phyloP scores from a whole-genome alignment of 805 yeast genomes.

The Saturnispora dispora region DNA sequence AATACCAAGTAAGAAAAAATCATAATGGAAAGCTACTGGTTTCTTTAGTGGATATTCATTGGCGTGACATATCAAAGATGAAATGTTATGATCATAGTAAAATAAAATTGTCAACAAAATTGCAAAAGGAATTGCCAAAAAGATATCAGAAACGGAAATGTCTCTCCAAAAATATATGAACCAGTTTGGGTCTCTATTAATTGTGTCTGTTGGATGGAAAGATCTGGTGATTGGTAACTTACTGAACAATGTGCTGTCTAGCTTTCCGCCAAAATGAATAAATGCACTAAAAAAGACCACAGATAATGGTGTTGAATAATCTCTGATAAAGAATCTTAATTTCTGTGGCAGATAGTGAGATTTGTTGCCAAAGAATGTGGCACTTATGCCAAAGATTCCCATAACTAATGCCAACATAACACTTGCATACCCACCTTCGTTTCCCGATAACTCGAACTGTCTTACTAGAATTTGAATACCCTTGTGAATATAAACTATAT shows the following conservation, averaged over 20 bases:
- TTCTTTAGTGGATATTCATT: constrained; percentile 71
- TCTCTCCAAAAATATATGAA: constrained; percentile 67
- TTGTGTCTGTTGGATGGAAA: constrained; percentile 58
- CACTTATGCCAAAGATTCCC: constrained; percentile 64
- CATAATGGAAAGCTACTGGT: constrained; percentile 91
- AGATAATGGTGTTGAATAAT: constrained; percentile 75
- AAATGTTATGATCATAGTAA: constrained; percentile 92
- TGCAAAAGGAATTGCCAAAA: constrained; percentile 90
- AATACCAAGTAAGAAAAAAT: constrained; percentile 72
- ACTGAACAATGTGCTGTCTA: constrained; percentile 48
- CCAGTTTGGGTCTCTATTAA: constrained; percentile 53
- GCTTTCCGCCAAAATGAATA: constrained; percentile 79
- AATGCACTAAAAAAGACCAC: constrained; percentile 91
- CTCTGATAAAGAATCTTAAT: constrained; percentile 64
- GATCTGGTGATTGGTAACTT: constrained; percentile 62
- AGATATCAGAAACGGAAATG: constrained; percentile 63
- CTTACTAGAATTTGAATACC: constrained; percentile 73
- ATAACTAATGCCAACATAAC: constrained; percentile 67
- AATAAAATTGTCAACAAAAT: constrained; percentile 73
- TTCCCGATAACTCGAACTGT: constrained; percentile 46
- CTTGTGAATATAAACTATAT: constrained; percentile 79
- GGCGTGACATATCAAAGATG: constrained; percentile 87
- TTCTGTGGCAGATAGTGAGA: constrained; percentile 53
- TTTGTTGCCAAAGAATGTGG: constrained; percentile 47
- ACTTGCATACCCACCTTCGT: constrained; percentile 45